phyloP scores from a whole-genome alignment of 2,329 filamentous ascomycete species.

The Zymoseptoria crescenta region DNA sequence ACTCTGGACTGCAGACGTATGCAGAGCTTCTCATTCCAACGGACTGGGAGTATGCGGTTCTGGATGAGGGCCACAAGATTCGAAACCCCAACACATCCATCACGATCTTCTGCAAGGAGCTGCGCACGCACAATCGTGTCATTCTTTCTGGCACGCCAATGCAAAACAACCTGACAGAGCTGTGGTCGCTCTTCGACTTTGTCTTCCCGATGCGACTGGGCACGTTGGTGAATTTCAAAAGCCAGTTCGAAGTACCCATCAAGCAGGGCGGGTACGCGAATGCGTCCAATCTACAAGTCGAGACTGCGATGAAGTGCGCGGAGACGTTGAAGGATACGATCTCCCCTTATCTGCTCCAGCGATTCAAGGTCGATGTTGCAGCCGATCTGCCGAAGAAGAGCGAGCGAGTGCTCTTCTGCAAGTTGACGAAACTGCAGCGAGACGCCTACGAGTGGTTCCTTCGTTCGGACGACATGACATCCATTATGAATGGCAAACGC shows the following conservation, averaged over 20 bases:
- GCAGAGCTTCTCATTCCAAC: constrained; percentile 71
- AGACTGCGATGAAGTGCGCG: constrained; percentile 90
- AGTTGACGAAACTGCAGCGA: constrained; percentile 71
- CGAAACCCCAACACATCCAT: constrained; percentile 93
- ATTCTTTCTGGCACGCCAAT: constrained; percentile 96
- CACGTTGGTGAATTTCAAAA: constrained; percentile 81
- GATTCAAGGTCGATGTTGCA: constrained; percentile 89
- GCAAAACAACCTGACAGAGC: constrained; percentile 89
- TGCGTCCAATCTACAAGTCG: constrained; percentile 85
- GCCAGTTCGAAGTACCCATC: constrained; percentile 90
- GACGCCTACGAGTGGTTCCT: constrained; percentile 76
- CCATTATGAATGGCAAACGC: constrained; percentile 65
- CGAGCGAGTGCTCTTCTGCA: constrained; percentile 93
- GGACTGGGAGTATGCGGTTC: constrained; percentile 85
- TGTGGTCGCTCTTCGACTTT: constrained; percentile 98
- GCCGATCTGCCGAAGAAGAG: constrained; percentile 91
- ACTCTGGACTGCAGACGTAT: constrained; percentile 91
- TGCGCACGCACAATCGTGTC: constrained; percentile 80
- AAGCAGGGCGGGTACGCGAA: constrained; percentile 90
- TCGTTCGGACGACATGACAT: constrained; percentile 73
- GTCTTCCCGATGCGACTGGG: constrained; percentile 94
- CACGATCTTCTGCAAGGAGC: constrained; percentile 88
- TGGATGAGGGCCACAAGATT: constrained; percentile 98
- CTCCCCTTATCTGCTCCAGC: constrained; percentile 83
- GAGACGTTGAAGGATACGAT: constrained; percentile 91